Base-by-base conservation (phyloP, 106 monocot species). In the Vanilla planifolia region DNA sequence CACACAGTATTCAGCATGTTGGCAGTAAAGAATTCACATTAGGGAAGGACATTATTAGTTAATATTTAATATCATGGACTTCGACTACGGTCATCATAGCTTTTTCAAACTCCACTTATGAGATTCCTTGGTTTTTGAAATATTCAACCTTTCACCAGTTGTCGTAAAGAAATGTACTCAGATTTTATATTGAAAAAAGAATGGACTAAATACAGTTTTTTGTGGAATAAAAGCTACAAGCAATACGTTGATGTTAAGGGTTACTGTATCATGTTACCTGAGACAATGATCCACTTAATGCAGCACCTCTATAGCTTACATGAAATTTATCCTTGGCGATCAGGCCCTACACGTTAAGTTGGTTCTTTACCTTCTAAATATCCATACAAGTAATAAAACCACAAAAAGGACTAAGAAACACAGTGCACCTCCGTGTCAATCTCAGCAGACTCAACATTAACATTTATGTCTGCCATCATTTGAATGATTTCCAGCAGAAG, bases 251-350 rank as follows among this genome's bases (percentile, higher is more conserved):
- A 37, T 37, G 3, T 37, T 37, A 37, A 42, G 42, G 42, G 42
- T 2, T 6, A 10, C 9, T 13, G 2, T 42, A 42, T 42, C 9
- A 47, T 37, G 22, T 48, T 63, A 98, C 96, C 96, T 86, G 87
- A 29, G 88, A 82, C 47, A 98, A 45, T 8, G 91, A 72, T 55
- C 46, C 51, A 61, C 75, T 82, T 52, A 98, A 32, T 56, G 87
- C 82, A 17, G 91, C 88, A 51, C 91, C 96, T 65, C 84, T 59
- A 67, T 98, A 98, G 62, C 88, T 98, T 11, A 98, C 96, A 77
- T 98, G 85, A 55, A 98, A 98, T 47, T 77, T 92, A 64, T 98
- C 91, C 71, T 88, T 98, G 10, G 96, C 96, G 28, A 90, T 72
- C 51, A 98, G 43, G 1, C 96, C 96, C 96, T 98, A 65, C 4